These are phyloP conservation scores for Trichoderma sp. DNA, from an alignment of 2,329 filamentous ascomycete species.

Conservation along the genomic window DNA sequence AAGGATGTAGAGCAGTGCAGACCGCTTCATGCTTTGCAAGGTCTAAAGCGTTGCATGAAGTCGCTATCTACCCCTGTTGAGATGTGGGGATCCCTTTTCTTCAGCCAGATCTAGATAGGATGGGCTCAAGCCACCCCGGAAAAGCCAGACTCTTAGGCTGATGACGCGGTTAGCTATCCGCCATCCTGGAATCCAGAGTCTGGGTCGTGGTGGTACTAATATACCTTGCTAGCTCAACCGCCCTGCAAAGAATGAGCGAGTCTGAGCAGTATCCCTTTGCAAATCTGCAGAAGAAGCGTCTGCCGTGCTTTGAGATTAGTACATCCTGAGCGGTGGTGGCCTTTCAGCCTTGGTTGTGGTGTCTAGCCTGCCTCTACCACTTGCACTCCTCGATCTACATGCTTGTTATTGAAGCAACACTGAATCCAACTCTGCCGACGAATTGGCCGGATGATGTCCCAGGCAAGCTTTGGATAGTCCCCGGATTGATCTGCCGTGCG, in stretches of 20 bases:
- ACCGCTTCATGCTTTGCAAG: too few relatives aligned
- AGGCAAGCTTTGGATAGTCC: constrained; percentile 32
- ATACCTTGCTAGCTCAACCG: not conserved
- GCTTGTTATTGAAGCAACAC: constrained; percentile 41
- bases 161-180: too few relatives aligned
- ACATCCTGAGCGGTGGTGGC: constrained; percentile 44
- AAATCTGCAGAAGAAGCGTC: constrained; percentile 2
- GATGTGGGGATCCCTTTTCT: too few relatives aligned
- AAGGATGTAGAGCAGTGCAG: too few relatives aligned
- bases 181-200: not conserved
- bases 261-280: not conserved
- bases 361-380: constrained; percentile 37
- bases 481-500: constrained; percentile 31
- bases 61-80: too few relatives aligned
- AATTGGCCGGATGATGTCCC: constrained; percentile 36
- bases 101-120: too few relatives aligned
- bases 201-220: not conserved
- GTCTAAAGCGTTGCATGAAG: too few relatives aligned
- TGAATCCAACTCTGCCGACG: too few relatives aligned
- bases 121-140: not conserved
- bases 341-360: constrained; percentile 39
- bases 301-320: constrained; percentile 34
- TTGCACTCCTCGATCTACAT: constrained; percentile 36
- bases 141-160: not conserved
- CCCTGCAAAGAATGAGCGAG: not conserved